Base-by-base conservation (phyloP, 495 filamentous ascomycete species). In the Penicillium alfredii region DNA sequence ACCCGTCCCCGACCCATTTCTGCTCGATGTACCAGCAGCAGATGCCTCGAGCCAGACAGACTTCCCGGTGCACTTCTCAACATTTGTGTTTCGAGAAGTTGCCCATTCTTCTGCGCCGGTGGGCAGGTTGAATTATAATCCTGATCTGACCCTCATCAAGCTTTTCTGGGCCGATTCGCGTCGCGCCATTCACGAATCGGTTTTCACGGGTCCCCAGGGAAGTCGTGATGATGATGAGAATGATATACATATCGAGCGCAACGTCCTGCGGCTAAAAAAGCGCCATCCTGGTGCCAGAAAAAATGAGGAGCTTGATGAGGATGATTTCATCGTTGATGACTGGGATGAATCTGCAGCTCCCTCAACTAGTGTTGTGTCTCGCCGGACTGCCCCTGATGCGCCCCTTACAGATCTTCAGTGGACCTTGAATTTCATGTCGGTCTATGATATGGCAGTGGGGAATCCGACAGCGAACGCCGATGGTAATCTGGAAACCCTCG, bases 251-350 rank as follows among this genome's bases (percentile, higher is more conserved):
- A 30, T 30, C 4, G 44, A 51, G 13, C 35, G 27, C 6, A 49
- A 53, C 29, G 18, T 55, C n/a, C 28, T 66, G 7, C 52, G 44
- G 8, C 8, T 44, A n/a, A 61, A 38, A 20, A 48, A 38, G 41
- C 47, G 49, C 8, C 47, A 51, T 13, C 19, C 35, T 11, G 35
- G 23, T 30, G 35, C 23, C 23, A 29, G 12, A 36, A 37, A 32
- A 30, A 19, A 27, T 30, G 35, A 7, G 18, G 18, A 42, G 2
- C 23, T 16, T 18, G 46, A 38, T 11, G 26, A 36, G 12, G 44
- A 56, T 23, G 32, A 62, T 17, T 69, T 66, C 20, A 42, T 69
- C 10, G 58, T 65, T 15, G 53, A 65, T 38, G 65, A 66, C 30
- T 56, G 53, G 59, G 58, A 64, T 27, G 61, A 64, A 31, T 56